Evolutionary conservation across 2,329 filamentous ascomycete genomes (phyloP), one percentile per base, ranked within the genome.

Genomic region (Plectosphaerella cucumerina): DNA sequence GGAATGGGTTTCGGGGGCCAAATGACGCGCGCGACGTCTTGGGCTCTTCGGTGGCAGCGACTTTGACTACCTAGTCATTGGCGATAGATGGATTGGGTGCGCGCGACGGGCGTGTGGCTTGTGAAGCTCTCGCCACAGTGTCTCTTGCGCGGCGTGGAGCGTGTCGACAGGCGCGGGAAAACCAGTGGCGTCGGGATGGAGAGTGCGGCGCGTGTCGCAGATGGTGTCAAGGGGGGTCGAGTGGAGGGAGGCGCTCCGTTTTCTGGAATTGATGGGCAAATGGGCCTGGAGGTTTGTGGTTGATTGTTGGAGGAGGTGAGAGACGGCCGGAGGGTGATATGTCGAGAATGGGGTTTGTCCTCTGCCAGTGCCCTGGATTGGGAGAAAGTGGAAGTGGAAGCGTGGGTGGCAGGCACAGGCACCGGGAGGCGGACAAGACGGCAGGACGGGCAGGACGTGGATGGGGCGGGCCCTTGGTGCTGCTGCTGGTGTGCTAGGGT

Each of bases 111-210:
- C 26, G 47, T 48, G 47, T 48, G 47, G 47, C 47, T 48, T 41
- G 37, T 48, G 37, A 48, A 48, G 47, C 47, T 48, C 47, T 48
- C 47, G 47, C 47, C 47, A 48, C 47, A 48, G 47, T 37, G 47
- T 18, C 10, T 42, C 39, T 42, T 39, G 17, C n/a, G 39, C 39
- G 39, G 39, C 26, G 26, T 31, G 26, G 39, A 42, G 39, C 39
- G 17, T 17, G 39, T 12, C n/a, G 17, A 42, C 20, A 31, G 26
- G 26, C 26, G 39, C 39, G 18, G 39, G n/a, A 42, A 42, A 42
- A 42, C 39, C 20, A 42, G 39, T 42, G 39, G 39, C 39, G 39
- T 18, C n/a, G 39, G n/a, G n/a, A 39, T 5, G 35, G 35, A 5
- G 35, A 39, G 35, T 18, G 10, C n/a, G 17, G 17, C 17, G 39